Percentiles rank a stretch among this genome's conserved stretches.
These are phyloP conservation scores for Colletotrichum sp. DNA, from an alignment of 2,329 filamentous ascomycete genomes.

Conservation along the genomic window DNA sequence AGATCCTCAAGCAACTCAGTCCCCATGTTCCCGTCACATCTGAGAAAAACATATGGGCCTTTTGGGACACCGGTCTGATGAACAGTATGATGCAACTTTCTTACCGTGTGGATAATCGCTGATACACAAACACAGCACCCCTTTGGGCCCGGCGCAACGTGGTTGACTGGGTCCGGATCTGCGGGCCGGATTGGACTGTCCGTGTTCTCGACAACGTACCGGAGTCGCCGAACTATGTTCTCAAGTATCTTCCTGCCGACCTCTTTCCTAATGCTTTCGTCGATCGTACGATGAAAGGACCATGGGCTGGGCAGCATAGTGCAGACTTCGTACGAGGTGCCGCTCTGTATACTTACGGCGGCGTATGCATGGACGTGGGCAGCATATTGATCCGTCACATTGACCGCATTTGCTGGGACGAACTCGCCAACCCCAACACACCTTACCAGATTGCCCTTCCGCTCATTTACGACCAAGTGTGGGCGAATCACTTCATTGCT, in stretches of 20 bases:
- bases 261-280: conserved; percentile 45
- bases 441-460: conserved; percentile 32
- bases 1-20: conserved; percentile 34
- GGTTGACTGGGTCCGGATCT: conserved; percentile 41
- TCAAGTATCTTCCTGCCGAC: conserved; percentile 36
- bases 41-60: conserved; percentile 48
- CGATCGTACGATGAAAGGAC: conserved; percentile 47
- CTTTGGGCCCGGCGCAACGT: conserved; percentile 39
- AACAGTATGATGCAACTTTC: conserved; percentile 28
- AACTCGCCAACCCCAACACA: conserved; percentile 37
- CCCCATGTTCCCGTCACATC: conserved; percentile 33
- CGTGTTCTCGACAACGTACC: conserved; percentile 42
- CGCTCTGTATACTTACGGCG: conserved; percentile 43
- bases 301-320: conserved; percentile 45
- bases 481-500: conserved; percentile 48
- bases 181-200: conserved; percentile 41
- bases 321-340: conserved; percentile 52
- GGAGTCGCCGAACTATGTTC: conserved; percentile 38
- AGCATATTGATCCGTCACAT: conserved; percentile 44
- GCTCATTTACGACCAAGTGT: conserved; percentile 28
- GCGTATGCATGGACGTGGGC: conserved; percentile 48
- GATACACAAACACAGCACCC: background rate
- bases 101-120: background rate
- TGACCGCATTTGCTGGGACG: conserved; percentile 47
- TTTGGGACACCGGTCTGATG: conserved; percentile 41